These are phyloP conservation scores for Bryoglossum gracile DNA, from an alignment of 495 filamentous ascomycete species.

Conservation along the genomic window DNA sequence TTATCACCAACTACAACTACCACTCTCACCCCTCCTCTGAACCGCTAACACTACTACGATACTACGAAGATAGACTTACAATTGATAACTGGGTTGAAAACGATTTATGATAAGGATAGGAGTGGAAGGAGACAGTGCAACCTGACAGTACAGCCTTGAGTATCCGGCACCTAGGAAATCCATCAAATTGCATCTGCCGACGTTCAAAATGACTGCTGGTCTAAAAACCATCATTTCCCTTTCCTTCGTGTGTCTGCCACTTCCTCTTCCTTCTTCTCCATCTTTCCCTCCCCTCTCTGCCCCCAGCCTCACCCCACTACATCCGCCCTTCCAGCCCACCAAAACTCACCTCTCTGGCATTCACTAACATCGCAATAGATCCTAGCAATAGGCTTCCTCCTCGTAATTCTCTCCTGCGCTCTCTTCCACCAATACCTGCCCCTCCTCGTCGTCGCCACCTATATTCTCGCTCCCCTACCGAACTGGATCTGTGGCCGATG, in stretches of 20 bases:
- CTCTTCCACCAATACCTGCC: conserved; percentile 91
- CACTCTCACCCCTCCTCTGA: no score
- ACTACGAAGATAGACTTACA: no score
- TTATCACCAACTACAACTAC: neutral
- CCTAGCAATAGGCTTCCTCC: conserved; percentile 96
- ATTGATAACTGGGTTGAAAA: no score
- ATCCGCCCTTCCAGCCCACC: neutral
- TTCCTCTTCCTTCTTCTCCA: neutral
- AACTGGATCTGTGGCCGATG: conserved; percentile 91
- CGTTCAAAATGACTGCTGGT: conserved; percentile 73
- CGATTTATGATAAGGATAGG: neutral
- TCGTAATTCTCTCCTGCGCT: conserved; percentile 95
- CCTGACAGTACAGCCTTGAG: conserved; percentile 6
- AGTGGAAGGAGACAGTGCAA: neutral
- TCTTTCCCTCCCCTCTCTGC: neutral
- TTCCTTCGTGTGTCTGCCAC: conserved; percentile 66
- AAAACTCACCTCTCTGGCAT: neutral
- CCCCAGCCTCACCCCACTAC: neutral
- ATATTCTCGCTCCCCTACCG: conserved; percentile 85
- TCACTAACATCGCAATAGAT: conserved; percentile 42
- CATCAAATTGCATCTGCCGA: conserved; percentile 8
- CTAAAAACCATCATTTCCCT: conserved; percentile 98
- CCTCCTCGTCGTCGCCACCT: conserved; percentile 89
- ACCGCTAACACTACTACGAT: no score
- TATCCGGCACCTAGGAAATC: neutral